phyloP scores from a whole-genome alignment of 495 filamentous ascomycete genomes.

The Recurvomyces mirabilis region DNA sequence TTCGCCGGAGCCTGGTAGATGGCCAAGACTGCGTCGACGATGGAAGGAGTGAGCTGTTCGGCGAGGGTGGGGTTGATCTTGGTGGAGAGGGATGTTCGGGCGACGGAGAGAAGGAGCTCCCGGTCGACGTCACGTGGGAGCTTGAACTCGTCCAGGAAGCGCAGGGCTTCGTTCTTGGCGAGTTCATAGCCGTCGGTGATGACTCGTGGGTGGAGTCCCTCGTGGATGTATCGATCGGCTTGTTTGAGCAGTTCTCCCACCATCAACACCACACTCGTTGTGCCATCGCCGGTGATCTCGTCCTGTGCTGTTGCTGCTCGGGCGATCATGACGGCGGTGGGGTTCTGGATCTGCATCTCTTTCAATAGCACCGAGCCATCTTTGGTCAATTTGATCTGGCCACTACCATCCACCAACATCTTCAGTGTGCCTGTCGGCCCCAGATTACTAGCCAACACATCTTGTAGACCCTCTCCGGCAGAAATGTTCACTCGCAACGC shows the following conservation, averaged over 20 bases:
- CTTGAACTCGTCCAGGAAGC: slow-evolving; percentile 96
- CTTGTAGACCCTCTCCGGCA: slow-evolving; percentile 63
- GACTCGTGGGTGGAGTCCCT: slow-evolving; percentile 89
- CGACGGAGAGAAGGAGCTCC: slow-evolving; percentile 86
- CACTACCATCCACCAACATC: slow-evolving; percentile 96
- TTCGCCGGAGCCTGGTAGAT: slow-evolving; percentile 85
- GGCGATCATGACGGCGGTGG: slow-evolving; percentile 78
- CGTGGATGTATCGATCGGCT: slow-evolving; percentile 84
- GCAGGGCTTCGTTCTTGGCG: slow-evolving; percentile 83
- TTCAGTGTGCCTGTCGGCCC: slow-evolving; percentile 92
- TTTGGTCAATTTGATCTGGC: slow-evolving; percentile 97
- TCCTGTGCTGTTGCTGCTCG: slow-evolving; percentile 95
- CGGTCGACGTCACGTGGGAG: slow-evolving; percentile 74
- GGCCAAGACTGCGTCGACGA: slow-evolving; percentile 88
- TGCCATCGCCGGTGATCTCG: slow-evolving; percentile 96
- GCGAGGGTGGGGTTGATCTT: slow-evolving; percentile 84
- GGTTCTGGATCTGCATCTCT: slow-evolving; percentile 54
- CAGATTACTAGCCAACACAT: slow-evolving; percentile 87
- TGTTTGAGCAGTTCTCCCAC: slow-evolving; percentile 97
- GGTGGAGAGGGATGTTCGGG: slow-evolving; percentile 86
- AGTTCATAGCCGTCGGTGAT: slow-evolving; percentile 98
- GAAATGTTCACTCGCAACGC: slow-evolving; percentile 92
- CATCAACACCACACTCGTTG: slow-evolving; percentile 87
- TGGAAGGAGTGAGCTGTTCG: slow-evolving; percentile 79
- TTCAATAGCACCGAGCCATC: slow-evolving; percentile 91